Base-by-base conservation (phyloP, 2,329 filamentous ascomycete genomes). In the Hirsutella thompsonii region DNA sequence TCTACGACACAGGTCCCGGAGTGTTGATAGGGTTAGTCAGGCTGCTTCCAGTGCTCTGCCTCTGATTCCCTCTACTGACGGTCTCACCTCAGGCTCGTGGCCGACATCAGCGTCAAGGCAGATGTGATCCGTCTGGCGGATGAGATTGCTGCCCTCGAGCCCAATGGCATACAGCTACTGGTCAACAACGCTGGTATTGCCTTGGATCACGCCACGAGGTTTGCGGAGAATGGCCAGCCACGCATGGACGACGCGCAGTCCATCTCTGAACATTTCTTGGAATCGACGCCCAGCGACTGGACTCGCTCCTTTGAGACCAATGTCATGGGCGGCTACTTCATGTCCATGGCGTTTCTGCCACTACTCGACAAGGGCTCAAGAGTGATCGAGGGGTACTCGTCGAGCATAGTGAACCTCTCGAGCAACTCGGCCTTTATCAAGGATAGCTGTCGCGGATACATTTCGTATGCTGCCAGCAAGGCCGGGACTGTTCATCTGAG, bases 301-400 rank as follows among this genome's bases (percentile, higher is more conserved):
- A 39, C 26, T n/a, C 37, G 37, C 8, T 33, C 37, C 18, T 39
- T 39, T 11, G 37, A 39, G 28, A 39, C 37, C 19, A 39, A 39
- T n/a, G 37, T 39, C 37, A 39, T 39, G 37, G 37, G 37, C 28
- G 37, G 28, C 37, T 39, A 20, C 30, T 39, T 33, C 37, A 39
- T 39, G 37, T 39, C 37, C 28, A 39, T 39, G 37, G 37, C 37
- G 19, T 20, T 39, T 11, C 18, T 39, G n/a, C 37, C 37, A 5
- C 37, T 39, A 4, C 30, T 39, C 3, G 37, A 20, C 13, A 32
- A 16, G 18, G 37, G 37, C 3, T 39, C 28, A 13, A 8, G 19
- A 8, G 8, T 19, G 2, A 18, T 39, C 3, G 4, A n/a, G 28
- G 37, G 37, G 2, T 39, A 39, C 29, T 32, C 37, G 18, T 39